A percentile compares a stretch with the other conserved stretches of the same genome.
Conservation (phyloP, 164 flowering plant genomes). For the Kalanchoe fedtschenkoi region DNA sequence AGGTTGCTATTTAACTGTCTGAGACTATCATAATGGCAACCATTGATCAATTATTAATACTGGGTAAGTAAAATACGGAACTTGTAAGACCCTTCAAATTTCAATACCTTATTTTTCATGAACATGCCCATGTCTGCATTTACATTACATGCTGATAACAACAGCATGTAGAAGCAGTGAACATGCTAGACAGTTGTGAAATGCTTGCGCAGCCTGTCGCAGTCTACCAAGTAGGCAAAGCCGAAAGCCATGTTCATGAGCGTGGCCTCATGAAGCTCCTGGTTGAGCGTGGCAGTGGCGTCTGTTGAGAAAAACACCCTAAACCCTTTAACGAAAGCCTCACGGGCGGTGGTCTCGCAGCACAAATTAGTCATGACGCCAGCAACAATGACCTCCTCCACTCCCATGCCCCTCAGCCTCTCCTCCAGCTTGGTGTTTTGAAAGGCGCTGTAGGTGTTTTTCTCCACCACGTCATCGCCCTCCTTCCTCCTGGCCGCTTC, state of each 20-base stretch:
- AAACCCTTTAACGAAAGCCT: constrained; percentile 63
- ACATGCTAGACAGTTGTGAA: background rate
- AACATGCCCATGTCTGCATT: too few relatives aligned
- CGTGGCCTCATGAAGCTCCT: constrained; percentile 61
- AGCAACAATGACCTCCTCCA: constrained; percentile 52
- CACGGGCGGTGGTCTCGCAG: constrained; percentile 81
- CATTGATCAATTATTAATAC: too few relatives aligned
- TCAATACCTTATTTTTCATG: too few relatives aligned
- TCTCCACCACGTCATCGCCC: constrained; percentile 43
- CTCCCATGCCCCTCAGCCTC: constrained; percentile 35
- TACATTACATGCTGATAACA: too few relatives aligned
- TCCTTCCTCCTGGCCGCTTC: constrained; percentile 1
- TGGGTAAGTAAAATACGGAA: too few relatives aligned
- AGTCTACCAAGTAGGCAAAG: constrained; percentile 75
- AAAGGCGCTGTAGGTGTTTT: constrained; percentile 69
- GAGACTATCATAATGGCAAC: too few relatives aligned
- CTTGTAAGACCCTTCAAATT: too few relatives aligned
- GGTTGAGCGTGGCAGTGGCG: constrained; percentile 27
- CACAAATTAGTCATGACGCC: constrained; percentile 82
- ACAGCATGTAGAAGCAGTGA: too few relatives aligned
- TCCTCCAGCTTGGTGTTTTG: constrained; percentile 41
- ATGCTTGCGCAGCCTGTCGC: constrained; percentile 20
- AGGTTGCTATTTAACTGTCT: too few relatives aligned
- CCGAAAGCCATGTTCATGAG: constrained; percentile 69
- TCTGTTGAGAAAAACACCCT: constrained; percentile 83